These are phyloP conservation scores for Barnettozyma siamensis DNA, from an alignment of 805 yeast genomes.

Conservation along the genomic window DNA sequence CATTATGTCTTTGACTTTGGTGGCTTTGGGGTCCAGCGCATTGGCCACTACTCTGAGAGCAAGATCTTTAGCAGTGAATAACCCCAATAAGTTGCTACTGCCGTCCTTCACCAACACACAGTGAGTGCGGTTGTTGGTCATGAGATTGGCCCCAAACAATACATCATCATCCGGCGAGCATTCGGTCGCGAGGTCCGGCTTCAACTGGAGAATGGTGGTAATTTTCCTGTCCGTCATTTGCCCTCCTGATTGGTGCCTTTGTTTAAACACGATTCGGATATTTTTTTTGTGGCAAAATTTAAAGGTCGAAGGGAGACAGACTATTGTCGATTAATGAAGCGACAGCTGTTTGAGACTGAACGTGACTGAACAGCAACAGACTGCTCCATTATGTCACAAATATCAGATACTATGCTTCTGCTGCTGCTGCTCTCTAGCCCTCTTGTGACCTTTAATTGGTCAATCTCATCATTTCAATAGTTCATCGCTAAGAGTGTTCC, in stretches of 20 bases:
- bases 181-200: constrained; percentile 33
- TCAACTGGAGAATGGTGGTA: constrained; percentile 19
- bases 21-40: constrained; percentile 23
- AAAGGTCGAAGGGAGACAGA: too few relatives aligned
- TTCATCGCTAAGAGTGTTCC: too few relatives aligned
- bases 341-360: too few relatives aligned
- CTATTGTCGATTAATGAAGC: too few relatives aligned
- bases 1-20: constrained; percentile 34
- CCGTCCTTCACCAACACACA: constrained; percentile 33
- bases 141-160: constrained; percentile 28
- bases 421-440: too few relatives aligned
- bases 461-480: too few relatives aligned
- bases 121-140: constrained; percentile 36
- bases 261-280: too few relatives aligned
- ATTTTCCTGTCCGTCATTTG: neutral
- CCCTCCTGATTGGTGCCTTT: neutral
- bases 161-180: constrained; percentile 31
- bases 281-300: neutral
- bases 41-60: constrained; percentile 36
- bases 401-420: too few relatives aligned
- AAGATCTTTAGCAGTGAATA: constrained; percentile 42
- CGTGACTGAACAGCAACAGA: too few relatives aligned
- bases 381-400: too few relatives aligned
- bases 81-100: constrained; percentile 29
- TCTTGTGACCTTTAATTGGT: too few relatives aligned